phyloP scores from a whole-genome alignment of 2,329 filamentous ascomycete genomes.

The Aspergillus sp. region DNA sequence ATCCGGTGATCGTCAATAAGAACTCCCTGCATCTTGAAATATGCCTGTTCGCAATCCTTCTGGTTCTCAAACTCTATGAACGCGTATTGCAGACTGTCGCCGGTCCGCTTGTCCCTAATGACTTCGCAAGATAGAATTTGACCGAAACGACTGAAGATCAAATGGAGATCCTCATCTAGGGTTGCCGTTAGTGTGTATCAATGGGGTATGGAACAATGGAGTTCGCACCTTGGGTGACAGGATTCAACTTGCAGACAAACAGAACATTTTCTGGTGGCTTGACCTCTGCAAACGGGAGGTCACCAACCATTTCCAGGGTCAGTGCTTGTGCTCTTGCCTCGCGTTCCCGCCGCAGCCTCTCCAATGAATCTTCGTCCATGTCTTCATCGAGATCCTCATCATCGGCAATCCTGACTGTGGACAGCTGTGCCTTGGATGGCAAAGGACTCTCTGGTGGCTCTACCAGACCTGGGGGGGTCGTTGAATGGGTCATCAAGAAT shows the following conservation, averaged over 20 bases:
- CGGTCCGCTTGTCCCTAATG: slow-evolving; percentile 87
- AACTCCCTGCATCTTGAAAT: slow-evolving; percentile 98
- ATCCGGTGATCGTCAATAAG: slow-evolving; percentile 96
- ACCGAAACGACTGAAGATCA: slow-evolving; percentile 96
- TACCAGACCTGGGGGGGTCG: slow-evolving; percentile 68
- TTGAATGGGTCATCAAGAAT: slow-evolving; percentile 88
- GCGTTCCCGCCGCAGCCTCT: slow-evolving; percentile 75
- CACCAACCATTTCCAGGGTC: slow-evolving; percentile 95
- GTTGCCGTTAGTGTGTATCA: slow-evolving; percentile 5
- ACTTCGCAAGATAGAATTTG: slow-evolving; percentile 94
- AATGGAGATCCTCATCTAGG: slow-evolving; percentile 78
- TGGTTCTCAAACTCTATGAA: slow-evolving; percentile 97
- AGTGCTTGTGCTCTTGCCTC: slow-evolving; percentile 91
- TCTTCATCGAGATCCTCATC: slow-evolving; percentile 77
- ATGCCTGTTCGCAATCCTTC: slow-evolving; percentile 86
- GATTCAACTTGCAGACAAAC: slow-evolving; percentile 98
- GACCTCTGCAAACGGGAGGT: slow-evolving; percentile 94
- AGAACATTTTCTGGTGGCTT: slow-evolving; percentile 95
- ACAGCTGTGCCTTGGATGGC: slow-evolving; percentile 78
- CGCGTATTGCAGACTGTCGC: slow-evolving; percentile 92
- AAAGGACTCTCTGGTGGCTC: slow-evolving; percentile 76
- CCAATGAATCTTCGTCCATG: slow-evolving; percentile 73
- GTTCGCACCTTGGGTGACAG: slow-evolving; percentile 68
- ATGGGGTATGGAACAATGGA: not conserved
- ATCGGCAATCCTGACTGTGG: slow-evolving; percentile 85